Percentiles rank a stretch among this genome's conserved stretches.
These are phyloP conservation scores for Penicillium sp. DNA, from an alignment of 2,329 filamentous ascomycete genomes.

Conservation along the genomic window DNA sequence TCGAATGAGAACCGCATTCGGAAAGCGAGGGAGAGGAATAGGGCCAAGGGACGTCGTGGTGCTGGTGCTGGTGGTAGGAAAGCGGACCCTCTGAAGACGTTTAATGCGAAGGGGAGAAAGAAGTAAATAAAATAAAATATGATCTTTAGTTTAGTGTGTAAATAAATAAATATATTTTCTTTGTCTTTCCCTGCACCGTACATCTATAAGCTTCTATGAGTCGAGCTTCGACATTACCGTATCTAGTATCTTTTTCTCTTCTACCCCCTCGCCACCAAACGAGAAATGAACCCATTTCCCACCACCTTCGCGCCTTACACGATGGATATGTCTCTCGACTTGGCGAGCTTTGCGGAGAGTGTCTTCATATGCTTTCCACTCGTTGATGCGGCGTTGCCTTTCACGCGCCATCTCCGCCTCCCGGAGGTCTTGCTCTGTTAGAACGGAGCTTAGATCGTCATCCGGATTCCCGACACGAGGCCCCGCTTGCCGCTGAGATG, in stretches of 20 bases:
- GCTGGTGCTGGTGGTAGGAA: slow-evolving; percentile 48
- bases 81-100: slow-evolving; percentile 81
- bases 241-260: slow-evolving; percentile 4
- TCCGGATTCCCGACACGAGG: slow-evolving; percentile 26
- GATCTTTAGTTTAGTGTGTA: not conserved
- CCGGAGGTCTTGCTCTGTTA: slow-evolving; percentile 11
- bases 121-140: slow-evolving; percentile 18
- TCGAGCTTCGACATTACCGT: not conserved
- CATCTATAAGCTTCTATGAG: slow-evolving; percentile 7
- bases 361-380: slow-evolving; percentile 28
- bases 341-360: slow-evolving; percentile 25
- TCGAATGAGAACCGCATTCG: slow-evolving; percentile 48
- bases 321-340: slow-evolving; percentile 29
- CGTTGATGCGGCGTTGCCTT: slow-evolving; percentile 28
- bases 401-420: slow-evolving; percentile 22
- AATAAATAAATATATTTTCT: not conserved
- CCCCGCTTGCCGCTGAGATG: slow-evolving; percentile 17
- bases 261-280: slow-evolving; percentile 18
- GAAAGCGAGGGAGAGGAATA: slow-evolving; percentile 46
- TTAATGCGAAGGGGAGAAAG: slow-evolving; percentile 59
- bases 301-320: slow-evolving; percentile 26
- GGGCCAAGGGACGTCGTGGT: slow-evolving; percentile 42
- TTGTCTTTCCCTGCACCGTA: slow-evolving; percentile 8
- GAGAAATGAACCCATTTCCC: slow-evolving; percentile 40
- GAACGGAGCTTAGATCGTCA: slow-evolving; percentile 10